Conservation (phyloP, 23 red algal species). For the Chondrus crispus region DNA sequence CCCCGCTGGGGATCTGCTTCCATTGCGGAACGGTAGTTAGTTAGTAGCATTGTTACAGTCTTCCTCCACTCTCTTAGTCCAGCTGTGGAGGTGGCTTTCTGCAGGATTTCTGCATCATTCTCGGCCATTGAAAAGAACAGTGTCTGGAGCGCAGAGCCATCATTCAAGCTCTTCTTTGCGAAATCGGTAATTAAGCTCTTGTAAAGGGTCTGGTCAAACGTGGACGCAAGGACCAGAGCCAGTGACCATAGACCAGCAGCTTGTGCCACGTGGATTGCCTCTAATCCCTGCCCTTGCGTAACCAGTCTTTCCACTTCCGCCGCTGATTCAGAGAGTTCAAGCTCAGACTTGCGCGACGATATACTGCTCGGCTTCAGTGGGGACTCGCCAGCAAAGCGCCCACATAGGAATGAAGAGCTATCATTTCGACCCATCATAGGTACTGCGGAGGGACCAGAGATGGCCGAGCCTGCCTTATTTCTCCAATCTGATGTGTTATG, state of each 20-base stretch:
- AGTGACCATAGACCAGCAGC: conserved; percentile 33
- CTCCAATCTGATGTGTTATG: conserved; percentile 16
- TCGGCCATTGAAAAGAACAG: conserved; percentile 38
- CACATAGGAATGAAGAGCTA: background rate
- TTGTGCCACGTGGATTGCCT: conserved; percentile 19
- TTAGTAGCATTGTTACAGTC: conserved; percentile 29
- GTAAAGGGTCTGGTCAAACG: conserved; percentile 12
- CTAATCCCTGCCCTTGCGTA: conserved; percentile 3
- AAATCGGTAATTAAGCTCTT: conserved; percentile 13
- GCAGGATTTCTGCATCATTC: conserved; percentile 35
- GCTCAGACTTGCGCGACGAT: background rate
- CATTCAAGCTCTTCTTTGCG: conserved; percentile 4
- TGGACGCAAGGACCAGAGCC: conserved; percentile 15
- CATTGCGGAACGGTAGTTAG: background rate
- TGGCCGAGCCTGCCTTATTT: background rate
- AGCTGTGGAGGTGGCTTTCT: conserved; percentile 21
- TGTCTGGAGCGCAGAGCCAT: conserved; percentile 50
- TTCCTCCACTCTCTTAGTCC: conserved; percentile 50
- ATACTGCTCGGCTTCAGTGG: background rate
- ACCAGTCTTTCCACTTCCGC: conserved; percentile 40
- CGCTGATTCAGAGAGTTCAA: background rate
- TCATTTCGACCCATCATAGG: conserved; percentile 12
- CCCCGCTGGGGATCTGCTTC: background rate
- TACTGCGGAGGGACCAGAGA: conserved; percentile 39
- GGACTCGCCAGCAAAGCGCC: background rate